Percentiles rank a stretch among this genome's conserved stretches.
Conservation (phyloP, 805 yeast species). For the Millerozyma miso region DNA sequence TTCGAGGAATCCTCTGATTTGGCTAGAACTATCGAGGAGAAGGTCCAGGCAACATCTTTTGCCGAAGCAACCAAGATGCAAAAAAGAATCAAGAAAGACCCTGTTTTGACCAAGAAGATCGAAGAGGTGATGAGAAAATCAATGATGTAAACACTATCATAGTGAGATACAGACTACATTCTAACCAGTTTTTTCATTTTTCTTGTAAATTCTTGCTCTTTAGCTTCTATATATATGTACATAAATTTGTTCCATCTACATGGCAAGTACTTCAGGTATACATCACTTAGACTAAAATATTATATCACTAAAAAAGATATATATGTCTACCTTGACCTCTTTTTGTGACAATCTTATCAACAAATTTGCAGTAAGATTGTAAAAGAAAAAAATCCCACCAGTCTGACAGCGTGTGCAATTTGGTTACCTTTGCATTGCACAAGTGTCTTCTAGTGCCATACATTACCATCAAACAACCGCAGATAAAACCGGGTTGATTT, state of each 20-base stretch:
- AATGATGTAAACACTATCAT: slow-evolving; percentile 1
- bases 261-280: neutral
- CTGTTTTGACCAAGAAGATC: slow-evolving; percentile 58
- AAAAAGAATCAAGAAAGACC: slow-evolving; percentile 68
- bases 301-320: too few relatives aligned
- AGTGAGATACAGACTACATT: neutral
- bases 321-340: neutral
- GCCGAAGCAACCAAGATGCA: slow-evolving; percentile 94
- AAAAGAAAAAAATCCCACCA: too few relatives aligned
- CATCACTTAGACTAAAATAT: neutral
- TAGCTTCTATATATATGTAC: neutral
- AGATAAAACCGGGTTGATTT: too few relatives aligned
- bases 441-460: too few relatives aligned
- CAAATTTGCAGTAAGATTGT: too few relatives aligned
- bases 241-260: neutral
- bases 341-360: neutral
- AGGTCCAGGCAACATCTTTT: slow-evolving; percentile 83
- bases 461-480: too few relatives aligned
- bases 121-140: slow-evolving; percentile 48
- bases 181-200: neutral
- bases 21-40: slow-evolving; percentile 82
- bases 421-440: too few relatives aligned
- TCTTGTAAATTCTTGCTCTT: neutral
- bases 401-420: too few relatives aligned
- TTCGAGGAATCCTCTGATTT: slow-evolving; percentile 81